Evolutionary conservation across 2,329 filamentous ascomycete species (phyloP).

Genomic region (Xylogone sp.): DNA sequence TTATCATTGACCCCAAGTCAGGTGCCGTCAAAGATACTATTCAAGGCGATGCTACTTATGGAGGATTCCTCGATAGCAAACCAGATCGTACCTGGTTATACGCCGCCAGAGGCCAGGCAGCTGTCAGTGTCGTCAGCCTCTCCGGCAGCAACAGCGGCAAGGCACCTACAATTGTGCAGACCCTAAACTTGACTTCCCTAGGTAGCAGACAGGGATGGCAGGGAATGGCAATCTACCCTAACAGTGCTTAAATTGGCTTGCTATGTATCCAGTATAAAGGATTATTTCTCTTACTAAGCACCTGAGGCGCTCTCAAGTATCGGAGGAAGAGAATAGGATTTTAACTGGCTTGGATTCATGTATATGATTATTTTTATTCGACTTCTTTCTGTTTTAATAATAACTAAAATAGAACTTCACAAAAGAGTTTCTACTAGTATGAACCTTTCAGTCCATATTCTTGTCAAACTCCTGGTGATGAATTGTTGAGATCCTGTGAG

Average conservation of each 20-base stretch:
- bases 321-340: no score
- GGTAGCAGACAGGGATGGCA: constrained; percentile 10
- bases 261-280: no score
- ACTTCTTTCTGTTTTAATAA: no score
- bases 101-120: constrained; percentile 4
- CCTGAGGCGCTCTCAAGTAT: no score
- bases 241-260: neutral
- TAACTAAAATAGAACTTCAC: no score
- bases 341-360: no score
- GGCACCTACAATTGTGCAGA: constrained; percentile 4
- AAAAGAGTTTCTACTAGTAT: no score
- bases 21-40: constrained; percentile 6
- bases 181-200: constrained; percentile 10
- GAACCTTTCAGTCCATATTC: no score
- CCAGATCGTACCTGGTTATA: constrained; percentile 10
- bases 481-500: no score
- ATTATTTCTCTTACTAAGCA: no score
- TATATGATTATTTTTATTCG: no score
- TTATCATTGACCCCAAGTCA: constrained; percentile 7
- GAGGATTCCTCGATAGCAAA: constrained; percentile 10
- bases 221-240: constrained; percentile 13
- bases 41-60: neutral
- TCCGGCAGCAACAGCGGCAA: constrained; percentile 2
- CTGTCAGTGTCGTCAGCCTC: constrained; percentile 4
- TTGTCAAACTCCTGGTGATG: no score